Evolutionary conservation across 176 grass and related monocot genomes (phyloP), one percentile per base, ranked within the genome.

Genomic region (Ensete ventricosum): DNA sequence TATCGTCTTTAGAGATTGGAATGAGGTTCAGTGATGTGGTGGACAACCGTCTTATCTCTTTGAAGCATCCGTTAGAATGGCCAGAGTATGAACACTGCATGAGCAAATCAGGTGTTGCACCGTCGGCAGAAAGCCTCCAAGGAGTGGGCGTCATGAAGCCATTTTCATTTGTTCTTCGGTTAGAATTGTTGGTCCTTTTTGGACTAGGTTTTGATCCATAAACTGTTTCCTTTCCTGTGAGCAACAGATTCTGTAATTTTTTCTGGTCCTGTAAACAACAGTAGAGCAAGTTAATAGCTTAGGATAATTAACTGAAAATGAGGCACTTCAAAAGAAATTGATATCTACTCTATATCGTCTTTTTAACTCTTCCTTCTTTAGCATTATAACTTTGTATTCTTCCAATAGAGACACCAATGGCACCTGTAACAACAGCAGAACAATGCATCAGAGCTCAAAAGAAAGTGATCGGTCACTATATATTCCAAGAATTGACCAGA

Each of bases 141-240:
- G 83, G 82, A 55, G 57, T 80, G 0, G 94, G 85, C 69, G 94
- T 97, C 85, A 85, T 97, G 71, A 87, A 93, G 73, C 94, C 90
- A 69, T 81, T 26, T 24, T 76, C 87, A 22, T 89, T 78, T 20
- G 74, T 17, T 24, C 64, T 20, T 74, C 81, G 54, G 78, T 76
- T 64, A 72, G 86, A 83, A 70, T 21, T 70, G 78, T 84, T 81
- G 78, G 71, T 68, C 7, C 84, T 80, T 52, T 76, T 82, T 50
- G 87, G 83, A 64, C 76, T 86, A 1, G 85, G 82, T 81, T 87
- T 91, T n/a, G 64, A 68, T 14, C 50, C 62, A 57, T 55, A 68
- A 29, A 21, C 24, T 52, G 77, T n/a, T 67, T 91, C 89, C 80
- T 88, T 87, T 57, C 85, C 89, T 48, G 69, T 75, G 53, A 87